Base-by-base conservation (phyloP, 2,329 filamentous ascomycete genomes). In the Torrubiella hemipterigena region DNA sequence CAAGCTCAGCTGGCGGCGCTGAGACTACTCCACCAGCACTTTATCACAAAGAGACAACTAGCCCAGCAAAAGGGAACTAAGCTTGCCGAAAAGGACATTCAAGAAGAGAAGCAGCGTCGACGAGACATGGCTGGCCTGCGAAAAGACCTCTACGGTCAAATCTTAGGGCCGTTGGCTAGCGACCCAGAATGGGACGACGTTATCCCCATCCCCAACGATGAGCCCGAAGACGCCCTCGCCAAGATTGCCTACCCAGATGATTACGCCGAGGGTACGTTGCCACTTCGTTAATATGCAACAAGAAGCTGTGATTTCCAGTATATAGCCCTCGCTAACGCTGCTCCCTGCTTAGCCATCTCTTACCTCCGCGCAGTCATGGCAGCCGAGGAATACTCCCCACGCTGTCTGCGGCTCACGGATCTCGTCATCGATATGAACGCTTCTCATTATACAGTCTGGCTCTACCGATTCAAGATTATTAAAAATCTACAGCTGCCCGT, bases 401-500 rank as follows among this genome's bases (percentile, higher is more conserved):
- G 91, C 29, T 81, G 77, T 21, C 68, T 98, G 26, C 69, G 66
- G 19, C 72, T 98, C 39, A 98, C 91, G 5, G 80, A 86, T 51
- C 77, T 89, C 55, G 77, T 98, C 50, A 96, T 98, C 50, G 65
- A 67, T 37, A 77, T 95, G 70, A 98, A 98, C 56, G 83, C 91
- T 12, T 87, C 91, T 1, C 91, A 98, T 62, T 98, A 98, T 61
- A 98, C 91, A 12, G 89, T 96, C 38, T 98, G 91, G 91, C 74
- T 96, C 15, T 98, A 93, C 64, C 81, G 91, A 38, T 85, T 87
- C 43, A 75, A 79, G 48, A 81, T 80, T 32, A 59, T 96, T 29
- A 70, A 79, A 40, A 66, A 73, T 4, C 64, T 93, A 17, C 55
- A 70, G 29, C 67, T 78, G 29, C 61, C 77, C 33, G 62, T 91